Conservation (phyloP, 23 red algal genomes). For the Gracilaria vermiculophylla region DNA sequence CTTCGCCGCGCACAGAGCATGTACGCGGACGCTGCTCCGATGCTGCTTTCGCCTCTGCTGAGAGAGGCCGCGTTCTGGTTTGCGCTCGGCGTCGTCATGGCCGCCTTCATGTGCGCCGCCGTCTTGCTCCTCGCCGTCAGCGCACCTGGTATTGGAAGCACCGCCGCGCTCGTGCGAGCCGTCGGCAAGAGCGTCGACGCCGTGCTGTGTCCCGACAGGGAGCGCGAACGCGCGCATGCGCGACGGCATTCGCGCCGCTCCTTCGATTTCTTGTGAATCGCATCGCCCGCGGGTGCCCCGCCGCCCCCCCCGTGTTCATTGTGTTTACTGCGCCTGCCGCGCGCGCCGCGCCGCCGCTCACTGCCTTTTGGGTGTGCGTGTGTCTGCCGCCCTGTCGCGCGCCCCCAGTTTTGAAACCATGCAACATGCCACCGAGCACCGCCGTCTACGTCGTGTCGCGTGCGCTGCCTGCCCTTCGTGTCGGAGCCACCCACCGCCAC, state of each 20-base stretch:
- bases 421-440: neutral
- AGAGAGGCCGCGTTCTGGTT: conserved; percentile 53
- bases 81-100: conserved; percentile 18
- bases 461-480: neutral
- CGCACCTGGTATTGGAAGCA: conserved; percentile 27
- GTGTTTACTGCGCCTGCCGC: no score
- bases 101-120: conserved; percentile 43
- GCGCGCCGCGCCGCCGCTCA: no score
- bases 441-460: no score
- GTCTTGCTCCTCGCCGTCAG: conserved; percentile 21
- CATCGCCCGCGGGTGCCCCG: no score
- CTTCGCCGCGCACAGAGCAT: no score
- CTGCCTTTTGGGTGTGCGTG: no score
- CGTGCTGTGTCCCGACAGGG: conserved; percentile 9
- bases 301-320: neutral
- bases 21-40: neutral
- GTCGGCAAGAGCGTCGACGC: conserved; percentile 48
- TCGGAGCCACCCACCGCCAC: neutral
- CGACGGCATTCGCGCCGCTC: conserved; percentile 5
- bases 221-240: neutral
- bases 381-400: no score
- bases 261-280: neutral
- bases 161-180: conserved; percentile 7
- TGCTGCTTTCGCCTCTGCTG: conserved; percentile 39
- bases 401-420: neutral